phyloP scores from a whole-genome alignment of 768 basidiomycete genomes.

The Naganishia friedmannii region DNA sequence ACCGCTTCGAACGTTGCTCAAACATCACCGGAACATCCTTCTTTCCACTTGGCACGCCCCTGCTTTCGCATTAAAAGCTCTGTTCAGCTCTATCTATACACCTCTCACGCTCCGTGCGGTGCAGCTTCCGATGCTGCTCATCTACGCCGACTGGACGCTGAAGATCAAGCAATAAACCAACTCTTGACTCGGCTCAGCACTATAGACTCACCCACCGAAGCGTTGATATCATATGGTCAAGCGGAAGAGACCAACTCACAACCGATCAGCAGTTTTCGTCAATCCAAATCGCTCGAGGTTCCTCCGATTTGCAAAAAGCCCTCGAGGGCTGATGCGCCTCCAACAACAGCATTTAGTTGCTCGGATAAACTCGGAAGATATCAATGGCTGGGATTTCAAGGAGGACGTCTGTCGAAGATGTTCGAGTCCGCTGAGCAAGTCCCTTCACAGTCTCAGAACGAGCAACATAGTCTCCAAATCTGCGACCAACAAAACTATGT shows the following conservation, averaged over 20 bases:
- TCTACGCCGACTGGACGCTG: slow-evolving; percentile 26
- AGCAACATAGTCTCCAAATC: background rate
- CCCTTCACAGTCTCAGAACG: background rate
- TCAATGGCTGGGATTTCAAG: slow-evolving; percentile 29
- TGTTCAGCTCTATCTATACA: slow-evolving; percentile 25
- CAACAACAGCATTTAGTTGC: slow-evolving; percentile 28
- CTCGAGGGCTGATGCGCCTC: slow-evolving; percentile 28
- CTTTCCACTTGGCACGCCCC: background rate
- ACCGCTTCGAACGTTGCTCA: background rate
- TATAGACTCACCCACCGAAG: too few relatives aligned
- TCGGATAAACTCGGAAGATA: slow-evolving; percentile 30
- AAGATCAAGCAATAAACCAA: slow-evolving; percentile 16
- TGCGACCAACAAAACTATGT: background rate
- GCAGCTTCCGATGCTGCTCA: slow-evolving; percentile 27
- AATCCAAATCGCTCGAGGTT: background rate
- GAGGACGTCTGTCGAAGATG: slow-evolving; percentile 20
- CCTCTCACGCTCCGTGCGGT: slow-evolving; percentile 33
- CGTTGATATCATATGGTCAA: background rate
- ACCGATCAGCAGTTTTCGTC: background rate
- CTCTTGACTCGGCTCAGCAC: background rate
- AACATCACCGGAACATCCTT: background rate
- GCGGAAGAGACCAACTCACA: too few relatives aligned
- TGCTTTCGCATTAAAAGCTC: background rate
- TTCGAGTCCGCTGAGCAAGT: slow-evolving; percentile 3
- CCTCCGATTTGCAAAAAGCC: slow-evolving; percentile 29